A percentile compares a stretch with the other conserved stretches of the same genome.
Evolutionary conservation across 2,329 filamentous ascomycete genomes (phyloP).

Genomic region (Alternaria incomplexa): DNA sequence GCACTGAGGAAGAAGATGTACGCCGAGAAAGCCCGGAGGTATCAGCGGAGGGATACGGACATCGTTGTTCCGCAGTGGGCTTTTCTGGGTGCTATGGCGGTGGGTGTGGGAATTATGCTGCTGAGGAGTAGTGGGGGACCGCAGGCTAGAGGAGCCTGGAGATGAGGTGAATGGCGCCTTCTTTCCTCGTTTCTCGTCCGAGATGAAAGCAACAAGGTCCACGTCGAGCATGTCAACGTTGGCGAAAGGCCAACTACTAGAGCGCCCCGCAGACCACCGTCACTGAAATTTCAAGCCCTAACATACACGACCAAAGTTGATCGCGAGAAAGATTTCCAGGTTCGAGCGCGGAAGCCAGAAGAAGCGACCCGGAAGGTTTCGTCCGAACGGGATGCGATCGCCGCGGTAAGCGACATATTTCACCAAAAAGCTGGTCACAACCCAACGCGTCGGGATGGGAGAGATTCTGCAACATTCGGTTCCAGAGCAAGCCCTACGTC

Average conservation of each 20-base stretch:
- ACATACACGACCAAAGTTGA: not conserved
- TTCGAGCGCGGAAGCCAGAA: not conserved
- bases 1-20: not conserved
- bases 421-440: not conserved
- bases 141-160: not conserved
- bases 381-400: not conserved
- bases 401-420: not conserved
- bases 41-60: not conserved
- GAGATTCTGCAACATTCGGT: not conserved
- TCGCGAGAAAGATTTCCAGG: not conserved
- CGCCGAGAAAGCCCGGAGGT: not conserved
- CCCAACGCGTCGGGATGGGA: not conserved
- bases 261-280: not conserved
- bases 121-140: not conserved
- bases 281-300: not conserved
- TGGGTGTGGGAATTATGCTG: not conserved
- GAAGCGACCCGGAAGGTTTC: not conserved
- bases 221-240: not conserved
- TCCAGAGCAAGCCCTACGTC: not conserved
- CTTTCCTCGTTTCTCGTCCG: not conserved
- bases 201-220: not conserved
- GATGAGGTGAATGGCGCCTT: rapidly evolving
- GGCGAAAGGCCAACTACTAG: not conserved
- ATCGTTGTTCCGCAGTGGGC: slow-evolving; percentile 4
- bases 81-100: not conserved